Conservation (phyloP, 1,139 yeast species). For the Schwanniomyces etchellsii region DNA sequence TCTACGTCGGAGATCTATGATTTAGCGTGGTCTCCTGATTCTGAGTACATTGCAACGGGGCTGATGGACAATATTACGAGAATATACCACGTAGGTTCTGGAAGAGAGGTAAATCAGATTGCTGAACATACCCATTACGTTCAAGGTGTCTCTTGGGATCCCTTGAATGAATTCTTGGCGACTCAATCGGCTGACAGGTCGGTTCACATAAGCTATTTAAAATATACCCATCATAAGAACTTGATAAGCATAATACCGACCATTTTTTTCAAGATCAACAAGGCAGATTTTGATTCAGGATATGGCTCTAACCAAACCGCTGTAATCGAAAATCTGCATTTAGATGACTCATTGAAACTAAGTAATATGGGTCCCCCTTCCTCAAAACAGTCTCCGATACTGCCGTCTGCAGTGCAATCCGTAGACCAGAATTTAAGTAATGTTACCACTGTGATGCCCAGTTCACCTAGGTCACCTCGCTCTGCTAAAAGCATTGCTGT, state of each 20-base stretch:
- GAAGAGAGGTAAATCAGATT: constrained; percentile 55
- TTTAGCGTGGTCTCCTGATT: constrained; percentile 86
- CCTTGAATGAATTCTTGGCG: constrained; percentile 65
- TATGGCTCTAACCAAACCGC: background rate
- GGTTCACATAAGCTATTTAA: constrained; percentile 51
- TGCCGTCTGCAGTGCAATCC: constrained; percentile 3
- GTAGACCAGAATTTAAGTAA: background rate
- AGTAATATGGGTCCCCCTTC: constrained; percentile 9
- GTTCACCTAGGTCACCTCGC: no score
- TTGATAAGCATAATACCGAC: constrained; percentile 21
- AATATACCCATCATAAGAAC: constrained; percentile 16
- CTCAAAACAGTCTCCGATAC: constrained; percentile 14
- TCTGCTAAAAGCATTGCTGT: background rate
- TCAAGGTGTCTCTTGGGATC: constrained; percentile 97
- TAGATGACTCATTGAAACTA: background rate
- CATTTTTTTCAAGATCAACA: constrained; percentile 34
- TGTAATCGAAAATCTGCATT: background rate
- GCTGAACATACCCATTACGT: constrained; percentile 83
- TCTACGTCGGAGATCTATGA: constrained; percentile 80
- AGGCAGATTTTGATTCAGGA: constrained; percentile 27
- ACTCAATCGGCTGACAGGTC: constrained; percentile 90
- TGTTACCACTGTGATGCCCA: no score
- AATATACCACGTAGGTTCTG: constrained; percentile 54
- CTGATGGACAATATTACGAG: constrained; percentile 85
- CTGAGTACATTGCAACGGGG: constrained; percentile 71